phyloP scores from a whole-genome alignment of 2,329 filamentous ascomycete genomes.

The Trichoderma endophyticum region DNA sequence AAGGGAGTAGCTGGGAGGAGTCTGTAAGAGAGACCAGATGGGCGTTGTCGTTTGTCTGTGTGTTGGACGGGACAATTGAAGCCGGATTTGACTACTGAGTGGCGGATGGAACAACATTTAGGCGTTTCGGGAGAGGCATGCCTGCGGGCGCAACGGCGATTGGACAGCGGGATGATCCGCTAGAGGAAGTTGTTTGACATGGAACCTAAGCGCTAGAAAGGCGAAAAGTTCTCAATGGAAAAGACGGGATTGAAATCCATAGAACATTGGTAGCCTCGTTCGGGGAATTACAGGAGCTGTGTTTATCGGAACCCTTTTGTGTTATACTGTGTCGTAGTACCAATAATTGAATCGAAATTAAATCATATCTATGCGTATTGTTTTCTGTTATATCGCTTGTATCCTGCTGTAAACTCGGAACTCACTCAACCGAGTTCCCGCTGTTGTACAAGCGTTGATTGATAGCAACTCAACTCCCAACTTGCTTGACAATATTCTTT shows the following conservation, averaged over 20 bases:
- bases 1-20: background rate
- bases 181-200: background rate
- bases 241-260: background rate
- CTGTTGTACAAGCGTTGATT: background rate
- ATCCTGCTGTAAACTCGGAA: background rate
- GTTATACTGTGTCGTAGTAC: background rate
- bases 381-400: background rate
- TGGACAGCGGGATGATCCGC: slow-evolving; percentile 4
- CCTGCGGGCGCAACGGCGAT: slow-evolving; percentile 1
- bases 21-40: background rate
- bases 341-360: background rate
- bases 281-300: background rate
- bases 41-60: background rate
- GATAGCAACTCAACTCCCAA: background rate
- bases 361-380: background rate
- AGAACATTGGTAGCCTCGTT: background rate
- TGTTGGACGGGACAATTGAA: background rate
- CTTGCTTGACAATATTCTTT: too few species aligned
- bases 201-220: background rate
- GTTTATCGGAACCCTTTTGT: too few species aligned
- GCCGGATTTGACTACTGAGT: background rate
- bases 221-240: background rate
- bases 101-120: slow-evolving; percentile 5
- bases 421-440: background rate
- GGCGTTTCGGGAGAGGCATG: slow-evolving; percentile 7